These are phyloP conservation scores for Podila epicladia DNA, from an alignment of 192 early-diverging fungal species.

Conservation along the genomic window DNA sequence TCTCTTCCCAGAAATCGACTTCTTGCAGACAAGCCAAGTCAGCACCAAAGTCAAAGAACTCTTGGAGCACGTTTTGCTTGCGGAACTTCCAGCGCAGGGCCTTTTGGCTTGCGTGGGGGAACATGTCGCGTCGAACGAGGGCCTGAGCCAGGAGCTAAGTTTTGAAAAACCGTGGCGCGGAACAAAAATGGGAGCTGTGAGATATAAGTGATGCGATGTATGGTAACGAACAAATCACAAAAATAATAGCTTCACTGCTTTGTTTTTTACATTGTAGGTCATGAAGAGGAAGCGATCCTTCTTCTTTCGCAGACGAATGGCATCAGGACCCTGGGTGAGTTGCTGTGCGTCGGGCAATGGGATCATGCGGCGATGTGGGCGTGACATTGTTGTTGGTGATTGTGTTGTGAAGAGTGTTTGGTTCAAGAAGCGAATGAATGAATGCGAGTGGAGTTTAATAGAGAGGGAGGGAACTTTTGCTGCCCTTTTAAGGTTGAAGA, in stretches of 20 bases:
- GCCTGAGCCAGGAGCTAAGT: conserved; percentile 61
- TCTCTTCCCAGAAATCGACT: conserved; percentile 55
- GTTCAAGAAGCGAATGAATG: too few relatives aligned
- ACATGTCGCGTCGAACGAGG: conserved; percentile 61
- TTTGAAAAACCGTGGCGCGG: background rate
- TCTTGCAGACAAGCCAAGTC: conserved; percentile 71
- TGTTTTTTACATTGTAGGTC: conserved; percentile 61
- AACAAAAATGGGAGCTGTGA: background rate
- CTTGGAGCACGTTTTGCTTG: conserved; percentile 53
- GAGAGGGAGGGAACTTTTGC: too few relatives aligned
- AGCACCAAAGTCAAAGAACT: conserved; percentile 54
- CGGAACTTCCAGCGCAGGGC: conserved; percentile 64
- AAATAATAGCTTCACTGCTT: background rate
- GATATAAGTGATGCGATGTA: too few relatives aligned
- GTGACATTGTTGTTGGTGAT: conserved; percentile 16
- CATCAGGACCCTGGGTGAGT: conserved; percentile 5
- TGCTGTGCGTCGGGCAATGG: conserved; percentile 18
- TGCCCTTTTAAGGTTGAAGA: background rate
- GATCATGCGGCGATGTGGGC: conserved; percentile 40
- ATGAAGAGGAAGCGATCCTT: conserved; percentile 59
- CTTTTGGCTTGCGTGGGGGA: conserved; percentile 62
- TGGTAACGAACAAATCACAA: background rate
- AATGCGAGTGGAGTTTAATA: too few relatives aligned
- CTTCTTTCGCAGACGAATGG: conserved; percentile 43
- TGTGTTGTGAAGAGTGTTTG: too few relatives aligned